Conservation (phyloP, 495 filamentous ascomycete genomes). For the Penicillium bialowiezense region DNA sequence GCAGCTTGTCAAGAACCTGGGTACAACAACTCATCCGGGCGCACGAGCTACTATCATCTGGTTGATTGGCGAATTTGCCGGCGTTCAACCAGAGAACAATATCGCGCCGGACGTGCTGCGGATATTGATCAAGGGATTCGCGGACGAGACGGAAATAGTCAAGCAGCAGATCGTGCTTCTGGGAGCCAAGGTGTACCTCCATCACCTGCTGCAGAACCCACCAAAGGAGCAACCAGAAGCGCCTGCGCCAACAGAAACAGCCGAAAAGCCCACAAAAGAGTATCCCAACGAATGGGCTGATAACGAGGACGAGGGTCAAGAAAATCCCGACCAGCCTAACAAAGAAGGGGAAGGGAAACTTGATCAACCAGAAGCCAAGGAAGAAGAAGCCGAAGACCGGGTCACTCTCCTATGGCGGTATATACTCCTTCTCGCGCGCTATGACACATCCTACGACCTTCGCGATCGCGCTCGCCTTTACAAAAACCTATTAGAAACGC, state of each 20-base stretch:
- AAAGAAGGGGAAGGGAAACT: slow-evolving; percentile 29
- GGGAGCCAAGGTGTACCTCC: slow-evolving; percentile 91
- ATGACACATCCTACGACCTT: slow-evolving; percentile 92
- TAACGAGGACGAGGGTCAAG: slow-evolving; percentile 32
- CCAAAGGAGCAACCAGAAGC: slow-evolving; percentile 22
- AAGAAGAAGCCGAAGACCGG: slow-evolving; percentile 50
- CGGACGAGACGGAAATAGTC: slow-evolving; percentile 76
- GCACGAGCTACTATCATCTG: slow-evolving; percentile 93
- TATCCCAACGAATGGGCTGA: slow-evolving; percentile 43
- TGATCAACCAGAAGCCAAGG: slow-evolving; percentile 28
- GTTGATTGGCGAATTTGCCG: slow-evolving; percentile 93
- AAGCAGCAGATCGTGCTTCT: slow-evolving; percentile 90
- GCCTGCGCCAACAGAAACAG: neutral
- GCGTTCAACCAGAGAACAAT: slow-evolving; percentile 71
- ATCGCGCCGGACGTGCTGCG: slow-evolving; percentile 91
- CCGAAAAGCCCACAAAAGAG: slow-evolving; percentile 12
- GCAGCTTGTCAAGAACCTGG: slow-evolving; percentile 86
- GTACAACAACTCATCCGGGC: slow-evolving; percentile 75
- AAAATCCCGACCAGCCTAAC: slow-evolving; percentile 3
- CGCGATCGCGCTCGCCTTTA: slow-evolving; percentile 88
- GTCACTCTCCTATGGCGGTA: slow-evolving; percentile 80
- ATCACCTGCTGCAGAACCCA: slow-evolving; percentile 66
- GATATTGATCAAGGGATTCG: slow-evolving; percentile 81
- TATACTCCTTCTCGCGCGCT: slow-evolving; percentile 78
- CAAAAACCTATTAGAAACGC: slow-evolving; percentile 73